These are phyloP conservation scores for Calonectria pseudoturangicola DNA, from an alignment of 2,329 filamentous ascomycete genomes.

Conservation along the genomic window DNA sequence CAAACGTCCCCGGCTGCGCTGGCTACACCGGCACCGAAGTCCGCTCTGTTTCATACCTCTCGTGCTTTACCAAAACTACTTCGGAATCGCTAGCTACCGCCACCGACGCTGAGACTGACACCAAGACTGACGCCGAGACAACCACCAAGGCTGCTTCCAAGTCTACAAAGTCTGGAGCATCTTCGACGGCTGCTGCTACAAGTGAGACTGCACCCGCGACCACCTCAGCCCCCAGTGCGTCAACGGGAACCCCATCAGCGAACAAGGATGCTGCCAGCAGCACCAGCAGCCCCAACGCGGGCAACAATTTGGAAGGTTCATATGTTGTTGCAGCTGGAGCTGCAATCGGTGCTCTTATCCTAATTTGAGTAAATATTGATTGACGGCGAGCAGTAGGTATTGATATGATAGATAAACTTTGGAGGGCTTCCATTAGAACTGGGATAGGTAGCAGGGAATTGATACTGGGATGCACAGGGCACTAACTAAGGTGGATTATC, in stretches of 20 bases:
- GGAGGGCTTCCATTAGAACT: too few relatives aligned
- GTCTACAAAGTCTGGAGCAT: not conserved
- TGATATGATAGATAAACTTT: too few relatives aligned
- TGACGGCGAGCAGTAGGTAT: too few relatives aligned
- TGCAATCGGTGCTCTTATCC: conserved; percentile 32
- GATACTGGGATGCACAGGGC: too few relatives aligned
- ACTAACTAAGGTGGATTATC: too few relatives aligned
- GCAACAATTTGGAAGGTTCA: conserved; percentile 26
- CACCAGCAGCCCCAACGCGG: conserved; percentile 29
- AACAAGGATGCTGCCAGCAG: not conserved
- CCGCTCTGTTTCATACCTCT: conserved; percentile 41
- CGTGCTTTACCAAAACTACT: conserved; percentile 42
- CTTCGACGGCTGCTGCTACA: not conserved
- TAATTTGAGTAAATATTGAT: conserved; percentile 3
- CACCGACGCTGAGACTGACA: not conserved
- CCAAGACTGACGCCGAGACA: not conserved
- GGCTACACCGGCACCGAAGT: conserved; percentile 63
- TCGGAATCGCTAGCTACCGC: conserved; percentile 32
- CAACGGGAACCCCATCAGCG: conserved; percentile 13
- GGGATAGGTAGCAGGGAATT: too few relatives aligned
- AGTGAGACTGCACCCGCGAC: not conserved
- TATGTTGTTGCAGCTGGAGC: conserved; percentile 17
- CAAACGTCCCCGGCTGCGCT: conserved; percentile 69
- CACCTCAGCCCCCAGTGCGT: conserved; percentile 34
- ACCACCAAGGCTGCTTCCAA: conserved; percentile 2